These are phyloP conservation scores for Alternaria burnsii DNA, from an alignment of 2,329 filamentous ascomycete species.

Conservation along the genomic window DNA sequence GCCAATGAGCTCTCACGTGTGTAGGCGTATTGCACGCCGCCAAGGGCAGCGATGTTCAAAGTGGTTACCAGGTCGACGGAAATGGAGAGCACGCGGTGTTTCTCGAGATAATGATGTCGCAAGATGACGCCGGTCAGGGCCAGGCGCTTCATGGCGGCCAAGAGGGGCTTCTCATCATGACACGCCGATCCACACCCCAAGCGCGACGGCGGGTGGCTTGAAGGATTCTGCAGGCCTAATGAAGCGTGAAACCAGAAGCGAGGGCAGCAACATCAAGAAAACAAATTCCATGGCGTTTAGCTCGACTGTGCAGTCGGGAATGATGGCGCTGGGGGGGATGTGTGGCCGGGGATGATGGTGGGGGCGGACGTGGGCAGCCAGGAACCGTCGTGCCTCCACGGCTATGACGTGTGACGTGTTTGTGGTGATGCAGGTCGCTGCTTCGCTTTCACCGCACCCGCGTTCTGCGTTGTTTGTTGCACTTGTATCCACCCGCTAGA, in stretches of 20 bases:
- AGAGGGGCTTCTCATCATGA: conserved; percentile 10
- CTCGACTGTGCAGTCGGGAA: background rate
- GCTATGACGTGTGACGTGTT: conserved; percentile 22
- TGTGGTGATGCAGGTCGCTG: conserved; percentile 9
- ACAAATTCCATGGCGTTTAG: background rate
- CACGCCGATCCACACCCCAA: background rate
- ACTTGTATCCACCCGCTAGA: conserved; percentile 12
- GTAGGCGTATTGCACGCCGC: conserved; percentile 4
- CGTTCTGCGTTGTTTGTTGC: conserved; percentile 6
- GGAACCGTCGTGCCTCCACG: background rate
- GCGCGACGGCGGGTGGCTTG: conserved; percentile 7
- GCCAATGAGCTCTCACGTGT: conserved; percentile 15
- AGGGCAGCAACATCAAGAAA: background rate
- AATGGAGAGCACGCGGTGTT: conserved; percentile 5
- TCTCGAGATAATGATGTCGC: conserved; percentile 4
- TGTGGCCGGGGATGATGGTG: background rate
- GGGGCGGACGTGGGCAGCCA: conserved; percentile 9
- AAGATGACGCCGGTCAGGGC: conserved; percentile 12
- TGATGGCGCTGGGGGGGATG: background rate
- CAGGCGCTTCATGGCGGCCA: conserved; percentile 4
- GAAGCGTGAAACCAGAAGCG: conserved; percentile 3
- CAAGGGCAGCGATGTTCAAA: conserved; percentile 10
- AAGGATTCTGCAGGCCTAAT: conserved; percentile 1
- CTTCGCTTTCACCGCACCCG: conserved; percentile 9
- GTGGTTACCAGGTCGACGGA: conserved; percentile 6